Evolutionary conservation across 2,329 filamentous ascomycete species (phyloP), one percentile per base, ranked within the genome.

Genomic region (Mariannaea sp.): DNA sequence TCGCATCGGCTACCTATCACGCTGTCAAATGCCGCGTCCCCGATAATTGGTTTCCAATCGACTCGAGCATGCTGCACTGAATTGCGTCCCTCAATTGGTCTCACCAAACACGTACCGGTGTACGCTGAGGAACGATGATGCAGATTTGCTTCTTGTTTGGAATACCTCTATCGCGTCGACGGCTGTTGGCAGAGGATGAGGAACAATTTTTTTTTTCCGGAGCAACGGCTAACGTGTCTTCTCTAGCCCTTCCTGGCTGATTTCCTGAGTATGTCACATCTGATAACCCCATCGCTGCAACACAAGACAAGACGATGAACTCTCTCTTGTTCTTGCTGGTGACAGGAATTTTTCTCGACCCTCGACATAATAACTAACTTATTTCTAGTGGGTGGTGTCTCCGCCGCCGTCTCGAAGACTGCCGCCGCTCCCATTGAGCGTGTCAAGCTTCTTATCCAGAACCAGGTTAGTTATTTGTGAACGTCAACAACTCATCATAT

Each of bases 361-460:
- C 6, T n/a, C 38, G 22, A 47, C 51, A 40, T 13, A 42, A 53
- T 56, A 46, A 61, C 64, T 38, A 64, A 53, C 36, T 45, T 9
- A 35, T 8, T 70, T 10, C 74, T 70, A 96, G 92, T 99, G 94
- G 94, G 94, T 89, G 94, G 94, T 97, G 89, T 99, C 71, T 97
- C 94, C 75, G 94, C 94, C 80, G 94, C 94, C 80, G 92, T 99
- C 88, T 99, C 94, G 78, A 99, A 99, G 92, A 99, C 94, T 70
- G 94, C 94, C 75, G 94, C 94, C 77, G 94, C 94, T 82, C 94
- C 94, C 81, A 99, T 99, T 73, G 94, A 99, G 92, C 94, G 94
- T 92, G 89, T 99, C 83, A 99, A 99, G 92, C 94, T 99, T 76
- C 90, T 99, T 75, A 95, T 99, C 84, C 94, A 99, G 87, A 99